phyloP scores from a whole-genome alignment of 345 rosid species.

The Eucalyptus paniculata region DNA sequence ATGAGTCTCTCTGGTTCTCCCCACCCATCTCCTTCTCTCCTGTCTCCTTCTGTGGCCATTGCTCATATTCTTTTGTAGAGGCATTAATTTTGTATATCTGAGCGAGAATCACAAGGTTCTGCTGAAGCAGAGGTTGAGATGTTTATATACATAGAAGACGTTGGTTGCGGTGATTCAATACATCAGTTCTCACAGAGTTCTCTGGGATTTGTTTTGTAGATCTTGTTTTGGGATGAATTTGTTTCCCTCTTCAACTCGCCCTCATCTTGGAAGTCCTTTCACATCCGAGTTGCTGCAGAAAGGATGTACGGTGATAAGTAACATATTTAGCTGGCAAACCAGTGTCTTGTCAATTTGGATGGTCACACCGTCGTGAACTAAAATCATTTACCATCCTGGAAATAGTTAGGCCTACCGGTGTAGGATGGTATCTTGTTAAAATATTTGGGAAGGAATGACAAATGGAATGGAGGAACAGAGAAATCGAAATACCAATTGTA shows the following conservation, averaged over 20 bases:
- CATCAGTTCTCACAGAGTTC: not conserved
- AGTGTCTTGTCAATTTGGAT: not conserved
- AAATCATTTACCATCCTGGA: not conserved
- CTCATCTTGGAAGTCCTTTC: not conserved
- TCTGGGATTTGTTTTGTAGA: not conserved
- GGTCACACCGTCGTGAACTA: not conserved
- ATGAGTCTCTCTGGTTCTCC: not conserved
- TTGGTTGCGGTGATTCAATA: not conserved
- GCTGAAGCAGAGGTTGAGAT: not conserved
- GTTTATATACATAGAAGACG: not conserved
- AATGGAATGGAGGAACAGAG: not conserved
- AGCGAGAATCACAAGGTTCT: not conserved
- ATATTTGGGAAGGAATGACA: not conserved
- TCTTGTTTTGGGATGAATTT: not conserved
- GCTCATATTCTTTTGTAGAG: not conserved
- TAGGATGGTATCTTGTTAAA: not conserved
- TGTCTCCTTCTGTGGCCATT: not conserved
- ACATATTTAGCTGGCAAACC: not conserved
- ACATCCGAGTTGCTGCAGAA: not conserved
- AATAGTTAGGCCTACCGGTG: not conserved
- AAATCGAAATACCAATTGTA: not conserved
- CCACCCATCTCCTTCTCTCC: not conserved
- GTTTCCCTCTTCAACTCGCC: not conserved
- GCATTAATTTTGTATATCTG: not conserved
- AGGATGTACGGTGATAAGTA: not conserved